Base-by-base conservation (phyloP, 208 protist genomes). In the Acanthamoeba lenticulata region DNA sequence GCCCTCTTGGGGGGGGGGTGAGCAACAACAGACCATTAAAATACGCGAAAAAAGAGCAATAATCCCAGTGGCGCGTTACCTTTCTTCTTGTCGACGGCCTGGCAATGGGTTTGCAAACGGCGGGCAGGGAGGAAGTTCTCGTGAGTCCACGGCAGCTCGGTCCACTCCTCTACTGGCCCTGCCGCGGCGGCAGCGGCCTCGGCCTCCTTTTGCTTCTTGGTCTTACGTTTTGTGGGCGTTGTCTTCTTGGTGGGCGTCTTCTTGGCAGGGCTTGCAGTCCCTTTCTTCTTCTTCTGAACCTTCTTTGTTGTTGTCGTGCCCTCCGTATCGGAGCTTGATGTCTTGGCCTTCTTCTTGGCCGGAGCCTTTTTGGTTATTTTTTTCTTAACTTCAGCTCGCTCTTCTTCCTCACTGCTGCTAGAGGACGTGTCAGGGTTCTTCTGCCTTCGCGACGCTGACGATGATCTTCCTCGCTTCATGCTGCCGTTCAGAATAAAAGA, bases 181-280 rank as follows among this genome's bases (percentile, higher is more conserved):
- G 67, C 38, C 19, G 67, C 38, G 2, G 67, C 36, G 17, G 67
- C 67, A 6, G 67, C 57, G 0, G 57, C 57, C 57, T 67, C 57
- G 57, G 57, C 57, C n/a, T 67, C 57, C 57, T 34, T 67, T 29
- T 67, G 67, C 67, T 77, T 77, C 36, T 77, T 77, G n/a, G 57
- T 67, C 57, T 67, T 67, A 21, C 57, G 57, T 29, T 67, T 52
- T 15, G 45, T 52, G 9, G 45, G 9, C 45, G 5, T 52, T 5
- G 45, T 52, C 45, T 52, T 52, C 45, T 52, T 67, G 21, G 21
- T 67, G 57, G 57, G 57, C 21, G 57, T 67, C 19, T 15, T 5
- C 47, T 52, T 52, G 47, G 47, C 47, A 52, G 47, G 9, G n/a
- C n/a, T n/a, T n/a, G n/a, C n/a, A n/a, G n/a, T n/a, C n/a, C n/a